Evolutionary conservation across 2,329 filamentous ascomycete genomes (phyloP).

Genomic region (Fusarium fracticaudum): DNA sequence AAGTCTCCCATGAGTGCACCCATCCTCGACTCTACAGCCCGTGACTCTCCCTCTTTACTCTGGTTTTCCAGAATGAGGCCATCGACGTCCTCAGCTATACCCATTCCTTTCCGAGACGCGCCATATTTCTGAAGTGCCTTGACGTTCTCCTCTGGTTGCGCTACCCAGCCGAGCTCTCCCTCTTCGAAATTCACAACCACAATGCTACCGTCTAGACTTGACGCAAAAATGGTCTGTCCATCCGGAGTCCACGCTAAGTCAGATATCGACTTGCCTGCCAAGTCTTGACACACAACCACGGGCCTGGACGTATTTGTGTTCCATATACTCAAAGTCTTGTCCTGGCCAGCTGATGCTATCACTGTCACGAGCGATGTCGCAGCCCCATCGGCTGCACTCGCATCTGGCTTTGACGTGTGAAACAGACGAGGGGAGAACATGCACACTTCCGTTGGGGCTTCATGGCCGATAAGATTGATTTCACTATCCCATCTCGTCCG

Average conservation of each 20-base stretch:
- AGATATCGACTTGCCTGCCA: slow-evolving; percentile 90
- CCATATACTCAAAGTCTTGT: slow-evolving; percentile 97
- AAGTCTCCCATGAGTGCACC: slow-evolving; percentile 96
- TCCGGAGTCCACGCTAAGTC: slow-evolving; percentile 95
- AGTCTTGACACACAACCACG: slow-evolving; percentile 87
- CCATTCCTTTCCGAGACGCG: slow-evolving; percentile 84
- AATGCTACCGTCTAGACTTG: slow-evolving; percentile 90
- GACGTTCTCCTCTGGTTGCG: slow-evolving; percentile 87
- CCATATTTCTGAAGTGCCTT: slow-evolving; percentile 94
- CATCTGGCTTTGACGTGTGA: slow-evolving; percentile 72
- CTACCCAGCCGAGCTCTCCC: slow-evolving; percentile 90
- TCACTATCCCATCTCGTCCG: slow-evolving; percentile 93
- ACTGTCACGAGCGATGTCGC: slow-evolving; percentile 77
- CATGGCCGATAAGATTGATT: slow-evolving; percentile 96
- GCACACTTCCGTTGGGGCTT: slow-evolving; percentile 96
- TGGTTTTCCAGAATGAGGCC: slow-evolving; percentile 87
- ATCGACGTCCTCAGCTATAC: slow-evolving; percentile 92
- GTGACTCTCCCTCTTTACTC: slow-evolving; percentile 90
- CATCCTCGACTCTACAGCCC: slow-evolving; percentile 93
- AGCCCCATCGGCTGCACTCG: slow-evolving; percentile 57
- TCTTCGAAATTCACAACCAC: slow-evolving; percentile 82
- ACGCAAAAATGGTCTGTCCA: slow-evolving; percentile 85
- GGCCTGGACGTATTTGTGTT: slow-evolving; percentile 95
- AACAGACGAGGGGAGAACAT: slow-evolving; percentile 96
- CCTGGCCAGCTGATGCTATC: slow-evolving; percentile 95